Percentiles rank a stretch among this genome's conserved stretches.
Conservation (phyloP, 164 flowering plant species). For the Saururus chinensis region DNA sequence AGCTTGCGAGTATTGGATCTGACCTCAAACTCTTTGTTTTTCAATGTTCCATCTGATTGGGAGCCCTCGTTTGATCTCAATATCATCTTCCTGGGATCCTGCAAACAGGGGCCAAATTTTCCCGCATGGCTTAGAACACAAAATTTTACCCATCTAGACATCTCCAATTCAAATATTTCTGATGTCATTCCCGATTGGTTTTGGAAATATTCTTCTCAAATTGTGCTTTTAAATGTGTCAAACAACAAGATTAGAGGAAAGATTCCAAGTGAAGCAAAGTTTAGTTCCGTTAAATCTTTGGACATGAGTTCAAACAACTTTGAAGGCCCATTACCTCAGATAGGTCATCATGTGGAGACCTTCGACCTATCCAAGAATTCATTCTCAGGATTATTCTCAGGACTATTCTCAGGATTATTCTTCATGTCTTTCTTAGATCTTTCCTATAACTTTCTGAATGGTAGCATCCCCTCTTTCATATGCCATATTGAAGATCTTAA, state of each 20-base stretch:
- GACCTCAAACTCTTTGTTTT: background rate
- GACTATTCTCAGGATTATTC: background rate
- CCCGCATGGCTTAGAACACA: background rate
- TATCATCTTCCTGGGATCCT: background rate
- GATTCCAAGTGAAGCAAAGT: background rate
- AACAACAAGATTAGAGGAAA: background rate
- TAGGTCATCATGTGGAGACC: background rate
- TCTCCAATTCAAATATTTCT: background rate
- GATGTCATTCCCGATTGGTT: background rate
- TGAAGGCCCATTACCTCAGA: background rate
- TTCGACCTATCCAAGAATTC: too few relatives aligned
- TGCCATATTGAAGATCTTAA: too few relatives aligned
- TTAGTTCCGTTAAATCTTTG: too few relatives aligned
- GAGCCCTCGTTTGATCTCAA: background rate
- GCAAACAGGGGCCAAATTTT: background rate
- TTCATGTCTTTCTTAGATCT: background rate
- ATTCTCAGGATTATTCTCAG: too few relatives aligned
- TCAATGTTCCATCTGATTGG: constrained; percentile 1
- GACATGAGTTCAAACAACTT: too few relatives aligned
- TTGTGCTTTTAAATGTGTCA: background rate
- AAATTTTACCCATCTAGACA: background rate
- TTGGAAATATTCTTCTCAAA: background rate
- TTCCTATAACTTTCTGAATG: too few relatives aligned
- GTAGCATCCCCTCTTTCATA: too few relatives aligned
- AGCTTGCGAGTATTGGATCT: background rate